Conservation (phyloP, 768 basidiomycete genomes). For the Amanita molliuscula region DNA sequence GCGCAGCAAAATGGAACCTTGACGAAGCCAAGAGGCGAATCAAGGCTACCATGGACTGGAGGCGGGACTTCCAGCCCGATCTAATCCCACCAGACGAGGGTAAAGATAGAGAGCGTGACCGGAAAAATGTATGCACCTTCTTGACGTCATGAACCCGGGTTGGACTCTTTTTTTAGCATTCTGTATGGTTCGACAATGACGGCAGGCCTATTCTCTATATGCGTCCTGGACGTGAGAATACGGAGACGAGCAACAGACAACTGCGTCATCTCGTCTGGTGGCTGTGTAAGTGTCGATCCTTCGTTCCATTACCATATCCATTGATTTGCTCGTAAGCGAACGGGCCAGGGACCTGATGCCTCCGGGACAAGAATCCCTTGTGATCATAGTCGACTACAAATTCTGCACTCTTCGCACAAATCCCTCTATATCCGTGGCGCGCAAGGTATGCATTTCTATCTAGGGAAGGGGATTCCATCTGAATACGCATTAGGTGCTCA, state of each 20-base stretch:
- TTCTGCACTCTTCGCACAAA: conserved; percentile 74
- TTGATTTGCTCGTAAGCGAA: conserved; percentile 37
- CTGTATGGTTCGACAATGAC: conserved; percentile 81
- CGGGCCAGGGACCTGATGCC: conserved; percentile 88
- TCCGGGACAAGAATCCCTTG: conserved; percentile 69
- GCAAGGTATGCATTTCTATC: conserved; percentile 40
- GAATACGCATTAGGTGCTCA: conserved; percentile 38
- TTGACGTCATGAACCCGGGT: not conserved
- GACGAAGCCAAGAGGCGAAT: conserved; percentile 72
- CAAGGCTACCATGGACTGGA: conserved; percentile 73
- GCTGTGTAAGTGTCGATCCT: conserved; percentile 44
- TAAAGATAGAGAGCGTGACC: conserved; percentile 70
- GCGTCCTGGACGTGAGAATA: conserved; percentile 83
- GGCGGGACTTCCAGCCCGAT: conserved; percentile 78
- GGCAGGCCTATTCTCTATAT: conserved; percentile 86
- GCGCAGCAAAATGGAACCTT: conserved; percentile 78
- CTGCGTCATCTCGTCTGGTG: conserved; percentile 82
- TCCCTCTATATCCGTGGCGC: conserved; percentile 72
- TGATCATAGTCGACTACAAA: conserved; percentile 82
- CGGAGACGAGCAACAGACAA: conserved; percentile 65
- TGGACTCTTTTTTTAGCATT: conserved; percentile 36
- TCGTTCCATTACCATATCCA: not conserved
- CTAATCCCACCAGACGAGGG: conserved; percentile 74
- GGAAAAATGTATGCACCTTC: conserved; percentile 67
- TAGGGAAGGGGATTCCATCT: not conserved